Percentiles rank a stretch among this genome's conserved stretches.
These are phyloP conservation scores for Eimeria necatrix DNA, from an alignment of 169 alveolate genomes.

Conservation along the genomic window DNA sequence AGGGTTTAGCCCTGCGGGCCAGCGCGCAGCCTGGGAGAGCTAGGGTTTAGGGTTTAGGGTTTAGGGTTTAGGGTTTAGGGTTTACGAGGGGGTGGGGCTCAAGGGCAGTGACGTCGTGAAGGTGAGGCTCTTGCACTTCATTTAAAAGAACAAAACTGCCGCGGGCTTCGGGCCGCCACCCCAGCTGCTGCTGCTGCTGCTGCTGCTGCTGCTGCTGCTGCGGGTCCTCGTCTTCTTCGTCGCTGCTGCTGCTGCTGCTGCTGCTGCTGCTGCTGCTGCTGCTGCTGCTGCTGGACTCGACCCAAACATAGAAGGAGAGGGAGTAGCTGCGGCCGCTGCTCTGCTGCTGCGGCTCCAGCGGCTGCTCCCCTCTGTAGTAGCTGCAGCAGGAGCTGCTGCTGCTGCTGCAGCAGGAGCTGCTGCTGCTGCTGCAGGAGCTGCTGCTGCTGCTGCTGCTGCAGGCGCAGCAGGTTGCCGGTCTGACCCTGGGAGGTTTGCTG, in stretches of 20 bases:
- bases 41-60: not conserved
- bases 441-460: not conserved
- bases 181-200: conserved; percentile 27
- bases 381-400: not conserved
- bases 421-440: not conserved
- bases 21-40: too few relatives aligned
- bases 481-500: not conserved
- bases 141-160: not conserved
- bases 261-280: conserved; percentile 19
- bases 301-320: conserved; percentile 58
- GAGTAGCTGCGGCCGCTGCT: conserved; percentile 47
- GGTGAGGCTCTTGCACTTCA: conserved; percentile 15
- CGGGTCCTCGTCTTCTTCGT: too few relatives aligned
- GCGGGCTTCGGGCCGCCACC: not conserved
- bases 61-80: conserved; percentile 2
- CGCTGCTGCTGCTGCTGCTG: conserved; percentile 20
- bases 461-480: not conserved
- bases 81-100: conserved; percentile 41
- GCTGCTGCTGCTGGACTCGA: not conserved
- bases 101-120: conserved; percentile 56
- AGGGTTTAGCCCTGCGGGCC: too few relatives aligned
- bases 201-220: too few relatives aligned
- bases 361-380: not conserved
- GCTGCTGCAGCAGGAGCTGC: not conserved
- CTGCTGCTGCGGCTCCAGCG: not conserved